Conservation (phyloP, 1,284 basidiomycete species). For the Tilletia caries region DNA sequence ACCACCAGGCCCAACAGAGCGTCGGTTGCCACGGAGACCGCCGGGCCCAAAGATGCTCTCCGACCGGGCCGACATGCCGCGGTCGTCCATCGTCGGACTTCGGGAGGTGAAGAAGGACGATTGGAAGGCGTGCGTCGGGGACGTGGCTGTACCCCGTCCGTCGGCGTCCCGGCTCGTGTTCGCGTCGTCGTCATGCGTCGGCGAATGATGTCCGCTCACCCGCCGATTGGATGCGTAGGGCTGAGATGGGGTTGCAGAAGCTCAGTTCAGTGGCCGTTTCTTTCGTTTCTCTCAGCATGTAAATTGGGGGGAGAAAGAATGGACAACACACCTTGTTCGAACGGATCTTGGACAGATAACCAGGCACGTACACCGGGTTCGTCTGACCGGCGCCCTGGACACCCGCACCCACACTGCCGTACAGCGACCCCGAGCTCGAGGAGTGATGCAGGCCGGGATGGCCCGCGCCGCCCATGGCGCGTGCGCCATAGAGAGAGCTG, state of each 20-base stretch:
- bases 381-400: background rate
- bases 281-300: background rate
- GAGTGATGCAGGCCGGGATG: conserved; percentile 5
- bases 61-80: background rate
- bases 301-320: background rate
- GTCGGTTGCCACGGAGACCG: conserved; percentile 1
- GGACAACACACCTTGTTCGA: conserved; percentile 5
- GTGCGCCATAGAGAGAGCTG: background rate
- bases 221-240: conserved; percentile 8
- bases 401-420: background rate
- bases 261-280: background rate
- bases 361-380: conserved; percentile 4
- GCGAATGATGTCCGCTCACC: conserved; percentile 12
- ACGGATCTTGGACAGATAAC: conserved; percentile 12
- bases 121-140: conserved; percentile 7
- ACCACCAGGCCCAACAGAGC: background rate
- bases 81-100: conserved; percentile 4
- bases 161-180: conserved; percentile 9
- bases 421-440: conserved; percentile 5
- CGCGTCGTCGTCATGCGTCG: background rate
- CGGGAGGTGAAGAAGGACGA: conserved; percentile 3
- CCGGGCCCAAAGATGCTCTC: conserved; percentile 15
- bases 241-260: background rate
- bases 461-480: background rate
- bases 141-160: background rate